Conservation (phyloP, 257 asterid species). For the Rehmannia glutinosa region DNA sequence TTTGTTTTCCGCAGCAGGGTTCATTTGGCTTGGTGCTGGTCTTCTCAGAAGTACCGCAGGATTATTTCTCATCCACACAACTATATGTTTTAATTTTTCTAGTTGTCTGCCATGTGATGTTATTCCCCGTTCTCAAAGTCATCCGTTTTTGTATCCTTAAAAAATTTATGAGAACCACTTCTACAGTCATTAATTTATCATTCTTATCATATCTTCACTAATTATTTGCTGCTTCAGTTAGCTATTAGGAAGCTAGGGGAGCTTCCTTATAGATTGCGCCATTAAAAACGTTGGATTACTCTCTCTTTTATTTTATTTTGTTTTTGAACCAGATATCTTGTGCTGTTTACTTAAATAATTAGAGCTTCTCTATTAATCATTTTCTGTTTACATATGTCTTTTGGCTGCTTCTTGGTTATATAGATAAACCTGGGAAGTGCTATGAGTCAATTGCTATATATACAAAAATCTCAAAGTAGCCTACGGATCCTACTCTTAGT, state of each 20-base stretch:
- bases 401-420: constrained; percentile 9
- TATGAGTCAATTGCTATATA: background rate
- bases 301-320: background rate
- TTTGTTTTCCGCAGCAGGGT: constrained; percentile 4
- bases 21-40: constrained; percentile 10
- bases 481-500: background rate
- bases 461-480: background rate
- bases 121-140: background rate
- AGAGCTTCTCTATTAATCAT: background rate
- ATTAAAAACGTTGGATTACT: background rate
- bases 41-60: constrained; percentile 1
- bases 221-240: background rate
- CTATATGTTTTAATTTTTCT: background rate
- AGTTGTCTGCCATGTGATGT: background rate
- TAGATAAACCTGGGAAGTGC: background rate
- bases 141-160: background rate
- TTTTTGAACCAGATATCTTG: background rate
- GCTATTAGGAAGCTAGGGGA: constrained; percentile 10
- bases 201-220: background rate
- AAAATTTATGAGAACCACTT: background rate
- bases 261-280: background rate
- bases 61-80: constrained; percentile 6
- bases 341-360: background rate
- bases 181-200: background rate
- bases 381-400: background rate